Evolutionary conservation across 1,284 basidiomycete species (phyloP).

Genomic region (Ganoderma lucidum): DNA sequence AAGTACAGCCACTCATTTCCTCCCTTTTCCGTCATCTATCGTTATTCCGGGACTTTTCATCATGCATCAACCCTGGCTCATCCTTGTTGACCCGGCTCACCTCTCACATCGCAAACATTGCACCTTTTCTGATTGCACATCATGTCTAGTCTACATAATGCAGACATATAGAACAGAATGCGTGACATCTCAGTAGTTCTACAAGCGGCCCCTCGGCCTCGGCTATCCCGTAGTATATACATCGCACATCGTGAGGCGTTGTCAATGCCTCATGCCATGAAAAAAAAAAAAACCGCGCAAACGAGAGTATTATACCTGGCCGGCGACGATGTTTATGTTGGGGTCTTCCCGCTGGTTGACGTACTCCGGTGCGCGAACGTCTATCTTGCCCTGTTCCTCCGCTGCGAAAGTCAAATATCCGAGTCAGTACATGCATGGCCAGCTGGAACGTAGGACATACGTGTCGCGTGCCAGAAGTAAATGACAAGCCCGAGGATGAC

Average conservation of each 20-base stretch:
- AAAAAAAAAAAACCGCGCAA: neutral
- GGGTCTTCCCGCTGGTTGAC: constrained; percentile 46
- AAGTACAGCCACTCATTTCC: neutral
- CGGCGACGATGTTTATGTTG: constrained; percentile 32
- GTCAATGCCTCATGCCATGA: neutral
- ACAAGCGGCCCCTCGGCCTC: neutral
- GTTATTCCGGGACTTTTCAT: constrained; percentile 4
- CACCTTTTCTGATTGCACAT: neutral
- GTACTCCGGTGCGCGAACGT: constrained; percentile 70
- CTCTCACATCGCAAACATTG: neutral
- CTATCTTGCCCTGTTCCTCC: constrained; percentile 76
- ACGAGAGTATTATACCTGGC: constrained; percentile 34
- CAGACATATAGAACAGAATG: neutral
- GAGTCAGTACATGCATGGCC: neutral
- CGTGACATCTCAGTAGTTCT: neutral
- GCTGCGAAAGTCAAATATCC: constrained; percentile 49
- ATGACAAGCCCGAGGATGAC: constrained; percentile 77
- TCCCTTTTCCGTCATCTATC: neutral
- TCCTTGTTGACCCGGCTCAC: neutral
- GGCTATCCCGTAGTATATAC: neutral
- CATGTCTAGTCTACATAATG: constrained; percentile 3
- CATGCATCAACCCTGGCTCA: neutral
- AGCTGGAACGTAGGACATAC: constrained; percentile 50
- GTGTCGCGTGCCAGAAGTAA: constrained; percentile 85
- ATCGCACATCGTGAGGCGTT: neutral